Conservation (phyloP, 23 red algal genomes). For the Gracilaria gracilis region DNA sequence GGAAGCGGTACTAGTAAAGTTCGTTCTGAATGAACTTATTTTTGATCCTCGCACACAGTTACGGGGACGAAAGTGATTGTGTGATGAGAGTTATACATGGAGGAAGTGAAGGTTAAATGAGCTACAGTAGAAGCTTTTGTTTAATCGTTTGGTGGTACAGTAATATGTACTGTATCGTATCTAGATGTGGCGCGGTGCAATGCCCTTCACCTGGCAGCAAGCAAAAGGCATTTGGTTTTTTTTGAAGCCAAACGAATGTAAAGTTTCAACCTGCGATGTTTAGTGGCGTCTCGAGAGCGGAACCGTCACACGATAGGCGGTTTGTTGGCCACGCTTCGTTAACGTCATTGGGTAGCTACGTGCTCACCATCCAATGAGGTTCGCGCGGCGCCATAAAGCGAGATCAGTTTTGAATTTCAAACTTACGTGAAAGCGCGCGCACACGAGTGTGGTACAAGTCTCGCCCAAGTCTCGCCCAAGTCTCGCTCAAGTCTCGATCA, state of each 20-base stretch:
- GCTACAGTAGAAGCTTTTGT: not conserved
- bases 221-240: not conserved
- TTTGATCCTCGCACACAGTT: no score
- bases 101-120: not conserved
- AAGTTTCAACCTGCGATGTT: no score
- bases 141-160: constrained; percentile 2
- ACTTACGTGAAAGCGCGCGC: not conserved
- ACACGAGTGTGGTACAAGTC: not conserved
- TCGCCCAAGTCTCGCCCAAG: no score
- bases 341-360: not conserved
- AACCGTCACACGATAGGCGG: no score
- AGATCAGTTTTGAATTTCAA: constrained; percentile 30
- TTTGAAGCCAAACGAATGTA: no score
- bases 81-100: not conserved
- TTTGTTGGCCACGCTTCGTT: not conserved
- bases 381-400: not conserved
- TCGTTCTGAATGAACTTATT: no score
- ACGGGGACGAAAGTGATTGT: not conserved
- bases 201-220: constrained; percentile 1
- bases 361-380: not conserved
- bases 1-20: no score
- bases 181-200: not conserved
- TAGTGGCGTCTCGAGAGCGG: not conserved
- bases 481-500: no score
- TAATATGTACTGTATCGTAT: no score